Base-by-base conservation (phyloP, 2,329 filamentous ascomycete species). In the Mycosphaerella sp. region DNA sequence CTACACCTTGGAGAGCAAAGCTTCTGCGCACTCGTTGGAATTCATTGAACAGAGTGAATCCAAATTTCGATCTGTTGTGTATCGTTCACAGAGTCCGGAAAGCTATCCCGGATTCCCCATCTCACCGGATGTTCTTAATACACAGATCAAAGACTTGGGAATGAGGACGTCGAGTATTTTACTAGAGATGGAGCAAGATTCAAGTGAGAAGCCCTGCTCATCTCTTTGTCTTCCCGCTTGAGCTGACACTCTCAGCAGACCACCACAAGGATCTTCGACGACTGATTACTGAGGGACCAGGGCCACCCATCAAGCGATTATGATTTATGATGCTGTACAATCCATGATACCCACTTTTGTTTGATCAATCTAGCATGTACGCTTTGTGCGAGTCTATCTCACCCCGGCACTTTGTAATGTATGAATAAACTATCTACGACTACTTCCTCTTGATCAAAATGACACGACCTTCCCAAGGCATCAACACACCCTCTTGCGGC, bases 391-490 rank as follows among this genome's bases (percentile, higher is more conserved):
- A 4, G 21, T 21, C 4, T 21, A 21, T 6, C 21, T 21, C n/a
- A n/a, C n/a, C n/a, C n/a, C n/a, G n/a, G n/a, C n/a, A n/a, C n/a
- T n/a, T n/a, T n/a, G n/a, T n/a, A n/a, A n/a, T n/a, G n/a, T n/a
- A n/a, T n/a, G n/a, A n/a, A n/a, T n/a, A n/a, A n/a, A n/a, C n/a
- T 21, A 4, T 10, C 30, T 10, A 6, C 9, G 4, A 32, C 8
- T 32, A n/a, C 30, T 32, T 32, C 30, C 13, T 32, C 30, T n/a
- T 32, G 30, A 32, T n/a, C 30, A 32, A n/a, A 32, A 32, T 7
- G 13, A 54, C 35, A 16, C 52, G 36, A 5, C 52, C 52, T 32
- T 54, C 52, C 52, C 52, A 54, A 27, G 52, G 47, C 16, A 14
- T 14, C 42, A 54, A 39, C 39, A 42, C 30, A 14, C 30, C 37